phyloP scores from a whole-genome alignment of 345 rosid genomes.

The Eucalyptus curtisii region DNA sequence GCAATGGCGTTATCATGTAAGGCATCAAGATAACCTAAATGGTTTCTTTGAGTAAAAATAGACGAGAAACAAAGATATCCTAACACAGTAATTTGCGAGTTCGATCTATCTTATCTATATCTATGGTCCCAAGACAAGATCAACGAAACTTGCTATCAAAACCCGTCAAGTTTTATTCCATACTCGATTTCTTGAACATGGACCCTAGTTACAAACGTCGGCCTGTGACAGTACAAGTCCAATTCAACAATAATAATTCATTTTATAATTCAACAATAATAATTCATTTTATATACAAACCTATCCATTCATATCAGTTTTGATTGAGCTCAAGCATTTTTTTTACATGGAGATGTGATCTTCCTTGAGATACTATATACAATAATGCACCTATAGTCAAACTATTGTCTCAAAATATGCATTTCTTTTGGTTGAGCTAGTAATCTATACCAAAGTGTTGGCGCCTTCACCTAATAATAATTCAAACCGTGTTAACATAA shows the following conservation, averaged over 20 bases:
- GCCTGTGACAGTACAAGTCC: background rate
- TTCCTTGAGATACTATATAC: background rate
- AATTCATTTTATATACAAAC: background rate
- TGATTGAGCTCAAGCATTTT: background rate
- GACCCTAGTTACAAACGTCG: background rate
- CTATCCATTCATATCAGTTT: background rate
- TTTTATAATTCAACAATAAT: background rate
- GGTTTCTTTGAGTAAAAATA: background rate
- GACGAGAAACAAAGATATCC: background rate
- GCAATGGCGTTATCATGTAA: background rate
- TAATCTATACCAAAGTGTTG: background rate
- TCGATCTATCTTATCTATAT: background rate
- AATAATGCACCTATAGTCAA: background rate
- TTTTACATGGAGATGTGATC: background rate
- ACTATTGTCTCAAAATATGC: background rate
- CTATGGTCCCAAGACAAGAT: background rate
- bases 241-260: background rate
- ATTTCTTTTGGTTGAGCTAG: background rate
- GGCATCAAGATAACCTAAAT: background rate
- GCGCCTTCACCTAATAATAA: background rate
- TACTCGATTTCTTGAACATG: background rate
- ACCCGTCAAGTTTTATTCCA: background rate
- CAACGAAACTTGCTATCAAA: background rate
- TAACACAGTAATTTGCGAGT: accelerated
- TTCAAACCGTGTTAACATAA: background rate